These are phyloP conservation scores for Cornus florida DNA, from an alignment of 148 eudicot species.

Conservation along the genomic window DNA sequence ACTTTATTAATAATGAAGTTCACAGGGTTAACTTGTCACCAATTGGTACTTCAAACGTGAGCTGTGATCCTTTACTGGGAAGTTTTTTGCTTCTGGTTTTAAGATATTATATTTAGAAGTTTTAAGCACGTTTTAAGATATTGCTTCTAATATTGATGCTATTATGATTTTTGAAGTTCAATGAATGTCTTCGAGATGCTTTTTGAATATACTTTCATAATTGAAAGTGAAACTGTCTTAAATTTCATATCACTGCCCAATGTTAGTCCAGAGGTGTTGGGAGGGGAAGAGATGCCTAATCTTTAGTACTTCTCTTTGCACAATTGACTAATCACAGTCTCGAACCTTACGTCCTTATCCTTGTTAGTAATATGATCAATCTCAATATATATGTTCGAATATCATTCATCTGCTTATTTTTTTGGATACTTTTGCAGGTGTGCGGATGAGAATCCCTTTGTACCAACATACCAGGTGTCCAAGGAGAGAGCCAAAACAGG, in stretches of 20 bases:
- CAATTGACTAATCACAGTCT: too few species aligned
- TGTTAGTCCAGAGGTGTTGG: too few species aligned
- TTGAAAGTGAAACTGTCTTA: not conserved
- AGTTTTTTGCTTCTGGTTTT: not conserved
- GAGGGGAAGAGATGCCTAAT: too few species aligned
- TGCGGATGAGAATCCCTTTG: constrained; percentile 44
- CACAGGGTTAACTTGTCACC: not conserved
- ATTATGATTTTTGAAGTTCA: not conserved
- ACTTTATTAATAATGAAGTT: not conserved
- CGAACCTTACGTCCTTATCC: too few species aligned
- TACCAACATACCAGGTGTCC: constrained; percentile 39
- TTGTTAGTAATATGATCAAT: too few species aligned
- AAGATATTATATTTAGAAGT: too few species aligned
- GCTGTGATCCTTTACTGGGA: not conserved
- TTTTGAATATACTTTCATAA: too few species aligned
- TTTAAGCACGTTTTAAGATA: too few species aligned
- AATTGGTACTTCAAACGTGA: not conserved
- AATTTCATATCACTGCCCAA: not conserved
- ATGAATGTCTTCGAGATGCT: not conserved
- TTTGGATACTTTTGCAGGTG: constrained; percentile 41
- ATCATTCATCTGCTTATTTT: not conserved
- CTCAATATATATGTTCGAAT: too few species aligned
- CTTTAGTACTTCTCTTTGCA: too few species aligned
- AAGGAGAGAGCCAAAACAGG: constrained; percentile 43
- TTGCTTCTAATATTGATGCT: not conserved